A percentile compares a stretch with the other conserved stretches of the same genome.
Conservation (phyloP, 2,329 filamentous ascomycete genomes). For the Paecilomyces fulvus region DNA sequence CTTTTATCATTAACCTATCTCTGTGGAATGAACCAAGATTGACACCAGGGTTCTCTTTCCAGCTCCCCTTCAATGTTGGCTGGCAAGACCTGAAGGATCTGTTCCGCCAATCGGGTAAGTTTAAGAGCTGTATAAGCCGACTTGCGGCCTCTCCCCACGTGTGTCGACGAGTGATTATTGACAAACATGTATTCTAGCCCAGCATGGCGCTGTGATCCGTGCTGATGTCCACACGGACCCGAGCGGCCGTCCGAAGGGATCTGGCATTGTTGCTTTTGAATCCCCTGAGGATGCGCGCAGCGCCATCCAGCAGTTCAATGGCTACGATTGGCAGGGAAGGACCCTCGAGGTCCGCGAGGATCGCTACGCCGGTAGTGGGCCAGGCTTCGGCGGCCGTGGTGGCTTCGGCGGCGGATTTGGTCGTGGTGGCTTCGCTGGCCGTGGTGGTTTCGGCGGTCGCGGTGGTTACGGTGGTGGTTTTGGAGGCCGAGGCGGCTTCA, state of each 20-base stretch:
- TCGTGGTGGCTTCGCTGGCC: slow-evolving; percentile 34
- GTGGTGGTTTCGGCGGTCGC: slow-evolving; percentile 52
- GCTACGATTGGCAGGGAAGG: slow-evolving; percentile 96
- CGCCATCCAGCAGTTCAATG: slow-evolving; percentile 95
- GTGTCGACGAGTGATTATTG: slow-evolving; percentile 17
- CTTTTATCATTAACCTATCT: slow-evolving; percentile 11
- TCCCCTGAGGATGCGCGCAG: slow-evolving; percentile 89
- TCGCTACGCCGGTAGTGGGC: slow-evolving; percentile 63
- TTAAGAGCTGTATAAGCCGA: slow-evolving; percentile 9
- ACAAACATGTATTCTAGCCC: slow-evolving; percentile 28
- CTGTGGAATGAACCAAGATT: slow-evolving; percentile 21
- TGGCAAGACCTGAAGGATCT: slow-evolving; percentile 99
- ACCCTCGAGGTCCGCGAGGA: slow-evolving; percentile 92
- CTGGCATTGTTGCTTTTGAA: slow-evolving; percentile 94
- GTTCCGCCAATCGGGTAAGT: slow-evolving; percentile 94
- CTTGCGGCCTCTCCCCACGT: slow-evolving; percentile 8
- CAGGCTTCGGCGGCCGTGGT: slow-evolving; percentile 31
- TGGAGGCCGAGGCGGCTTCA: slow-evolving; percentile 51
- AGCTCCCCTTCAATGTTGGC: slow-evolving; percentile 95
- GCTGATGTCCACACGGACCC: slow-evolving; percentile 90
- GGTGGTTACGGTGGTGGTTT: slow-evolving; percentile 45
- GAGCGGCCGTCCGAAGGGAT: slow-evolving; percentile 90
- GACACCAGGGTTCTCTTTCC: slow-evolving; percentile 23
- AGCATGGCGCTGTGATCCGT: slow-evolving; percentile 72
- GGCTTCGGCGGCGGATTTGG: slow-evolving; percentile 27